Evolutionary conservation across 768 basidiomycete species (phyloP), one percentile per base, ranked within the genome.

Genomic region (Termitomyces sp.): DNA sequence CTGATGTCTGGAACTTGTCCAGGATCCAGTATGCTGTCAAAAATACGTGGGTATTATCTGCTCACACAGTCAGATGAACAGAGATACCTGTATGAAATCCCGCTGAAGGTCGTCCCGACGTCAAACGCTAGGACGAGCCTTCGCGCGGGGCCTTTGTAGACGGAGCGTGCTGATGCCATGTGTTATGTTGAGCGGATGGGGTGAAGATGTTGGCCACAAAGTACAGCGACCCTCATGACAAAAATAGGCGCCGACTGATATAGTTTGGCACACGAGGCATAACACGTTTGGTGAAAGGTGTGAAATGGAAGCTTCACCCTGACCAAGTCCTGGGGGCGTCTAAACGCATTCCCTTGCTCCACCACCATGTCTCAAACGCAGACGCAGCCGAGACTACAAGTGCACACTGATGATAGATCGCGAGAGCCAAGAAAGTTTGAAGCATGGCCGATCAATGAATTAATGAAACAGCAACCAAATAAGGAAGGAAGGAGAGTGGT

Each of bases 101-200:
- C 50, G 50, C 50, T 51, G 26, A 68, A 80, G 3, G 78, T 82
- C 6, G 77, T 82, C 9, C 81, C 81, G 2, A 82, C 63, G 56
- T 82, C 81, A 40, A 82, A 77, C 1, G 78, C 78, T 23, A 82
- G 58, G 4, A 81, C 73, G 5, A 82, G 68, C 53, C 73, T 74
- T 43, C 76, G 73, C 19, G 61, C 54, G 5, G 67, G 31, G 19
- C 79, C 79, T 40, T 64, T 64, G 67, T 76, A 80, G 1, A 70
- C 70, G 38, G 65, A 57, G 63, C 76, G 64, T 42, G 58, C 49
- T 6, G 59, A 44, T 57, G 60, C 62, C 52, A 35, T 47, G 28
- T 45, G 42, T 21, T 43, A 21, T 30, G 44, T 48, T 12, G 41
- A 30, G 49, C 26, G 42, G 38, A 44, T 23, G 11, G 19, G 15